These are phyloP conservation scores for Brassica juncea DNA, from an alignment of 345 rosid species.

Conservation along the genomic window DNA sequence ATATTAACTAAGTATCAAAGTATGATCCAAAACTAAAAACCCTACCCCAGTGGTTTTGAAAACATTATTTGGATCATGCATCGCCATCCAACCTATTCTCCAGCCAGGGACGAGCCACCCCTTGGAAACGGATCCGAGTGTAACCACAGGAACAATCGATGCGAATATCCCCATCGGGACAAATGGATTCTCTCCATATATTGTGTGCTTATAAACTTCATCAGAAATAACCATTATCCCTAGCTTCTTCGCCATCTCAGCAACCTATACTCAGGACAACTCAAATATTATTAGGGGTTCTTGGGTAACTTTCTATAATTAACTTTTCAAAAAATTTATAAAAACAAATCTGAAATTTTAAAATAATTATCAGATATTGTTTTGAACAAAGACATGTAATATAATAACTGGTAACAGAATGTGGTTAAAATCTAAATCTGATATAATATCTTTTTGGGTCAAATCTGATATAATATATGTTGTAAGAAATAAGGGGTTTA, in stretches of 20 bases:
- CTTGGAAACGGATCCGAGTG: slow-evolving; percentile 63
- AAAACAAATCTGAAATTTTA: background rate
- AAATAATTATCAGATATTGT: background rate
- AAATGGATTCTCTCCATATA: slow-evolving; percentile 51
- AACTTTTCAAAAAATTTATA: background rate
- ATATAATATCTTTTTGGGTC: background rate
- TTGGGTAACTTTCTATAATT: background rate
- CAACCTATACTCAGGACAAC: slow-evolving; percentile 40
- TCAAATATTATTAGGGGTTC: background rate
- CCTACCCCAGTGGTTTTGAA: slow-evolving; percentile 44
- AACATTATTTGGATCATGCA: slow-evolving; percentile 43
- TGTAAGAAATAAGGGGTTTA: background rate
- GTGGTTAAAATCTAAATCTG: background rate
- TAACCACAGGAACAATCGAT: slow-evolving; percentile 51
- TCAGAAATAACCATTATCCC: slow-evolving; percentile 57
- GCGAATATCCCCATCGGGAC: slow-evolving; percentile 54
- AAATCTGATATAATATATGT: background rate
- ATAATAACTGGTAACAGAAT: background rate
- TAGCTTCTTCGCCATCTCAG: slow-evolving; percentile 54
- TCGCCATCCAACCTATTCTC: slow-evolving; percentile 60
- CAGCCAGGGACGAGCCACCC: slow-evolving; percentile 65
- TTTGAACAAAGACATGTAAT: background rate
- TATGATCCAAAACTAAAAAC: background rate
- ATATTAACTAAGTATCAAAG: background rate
- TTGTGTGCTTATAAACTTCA: slow-evolving; percentile 52